Evolutionary conservation across 306 rosid genomes (phyloP).

Genomic region (Lablab purpureus): DNA sequence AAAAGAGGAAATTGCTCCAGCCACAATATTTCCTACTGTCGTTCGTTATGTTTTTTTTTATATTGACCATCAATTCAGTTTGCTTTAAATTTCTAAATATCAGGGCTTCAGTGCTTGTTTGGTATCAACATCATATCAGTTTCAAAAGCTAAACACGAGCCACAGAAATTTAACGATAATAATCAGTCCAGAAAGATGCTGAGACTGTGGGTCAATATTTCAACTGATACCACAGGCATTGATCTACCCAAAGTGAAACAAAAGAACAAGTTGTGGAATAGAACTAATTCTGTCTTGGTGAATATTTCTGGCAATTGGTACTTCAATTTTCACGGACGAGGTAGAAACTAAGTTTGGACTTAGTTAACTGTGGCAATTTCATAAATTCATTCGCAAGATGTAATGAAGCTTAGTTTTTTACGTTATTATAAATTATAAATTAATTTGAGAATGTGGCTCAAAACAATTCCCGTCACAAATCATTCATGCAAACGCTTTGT

Average conservation of each 20-base stretch:
- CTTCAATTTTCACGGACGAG: background rate
- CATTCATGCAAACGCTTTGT: conserved; percentile 15
- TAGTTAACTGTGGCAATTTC: conserved; percentile 14
- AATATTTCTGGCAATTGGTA: conserved; percentile 2
- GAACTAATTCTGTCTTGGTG: conserved; percentile 7
- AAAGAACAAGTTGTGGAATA: background rate
- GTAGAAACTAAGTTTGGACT: conserved; percentile 9
- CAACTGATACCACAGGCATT: conserved; percentile 12
- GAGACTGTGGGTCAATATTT: conserved; percentile 16
- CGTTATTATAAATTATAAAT: conserved; percentile 5
- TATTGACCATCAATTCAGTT: conserved; percentile 26
- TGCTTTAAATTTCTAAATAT: conserved; percentile 36
- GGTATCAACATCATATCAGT: conserved; percentile 36
- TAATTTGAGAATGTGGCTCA: background rate
- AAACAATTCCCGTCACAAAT: conserved; percentile 25
- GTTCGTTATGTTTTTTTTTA: background rate
- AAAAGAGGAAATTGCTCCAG: conserved; percentile 28
- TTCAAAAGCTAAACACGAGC: conserved; percentile 28
- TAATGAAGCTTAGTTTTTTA: conserved; percentile 18
- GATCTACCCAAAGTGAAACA: conserved; percentile 2
- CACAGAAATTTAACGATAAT: conserved; percentile 18
- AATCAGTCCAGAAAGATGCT: conserved; percentile 19
- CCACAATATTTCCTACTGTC: conserved; percentile 2
- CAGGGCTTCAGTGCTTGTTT: conserved; percentile 18
- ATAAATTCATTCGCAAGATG: conserved; percentile 6